Conservation (phyloP, 2,329 filamentous ascomycete genomes). For the Fusarium sp. region DNA sequence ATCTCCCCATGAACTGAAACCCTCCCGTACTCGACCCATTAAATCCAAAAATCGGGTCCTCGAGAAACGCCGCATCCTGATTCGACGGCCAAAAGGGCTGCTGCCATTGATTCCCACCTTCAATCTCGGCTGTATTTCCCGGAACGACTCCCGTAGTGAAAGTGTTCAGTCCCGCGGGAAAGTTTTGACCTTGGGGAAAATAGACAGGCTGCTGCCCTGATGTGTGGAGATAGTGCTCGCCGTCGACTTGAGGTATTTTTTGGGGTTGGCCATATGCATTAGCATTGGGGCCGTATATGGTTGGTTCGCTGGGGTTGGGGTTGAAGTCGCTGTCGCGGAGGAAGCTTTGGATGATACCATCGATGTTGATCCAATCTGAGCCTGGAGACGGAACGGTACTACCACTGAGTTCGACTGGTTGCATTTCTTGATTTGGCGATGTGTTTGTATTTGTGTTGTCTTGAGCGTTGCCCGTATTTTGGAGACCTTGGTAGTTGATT, state of each 20-base stretch:
- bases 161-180: slow-evolving; percentile 9
- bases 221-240: slow-evolving; percentile 14
- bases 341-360: slow-evolving; percentile 53
- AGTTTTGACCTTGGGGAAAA: slow-evolving; percentile 9
- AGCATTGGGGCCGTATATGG: not conserved
- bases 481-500: not conserved
- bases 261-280: too few relatives aligned
- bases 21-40: slow-evolving; percentile 46
- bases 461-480: not conserved
- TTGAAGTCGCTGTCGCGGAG: slow-evolving; percentile 38
- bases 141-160: not conserved
- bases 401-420: not conserved
- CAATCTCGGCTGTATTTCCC: not conserved
- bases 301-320: not conserved
- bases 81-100: slow-evolving; percentile 20
- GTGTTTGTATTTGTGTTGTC: not conserved
- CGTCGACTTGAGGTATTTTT: slow-evolving; percentile 15
- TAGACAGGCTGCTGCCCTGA: slow-evolving; percentile 11
- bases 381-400: slow-evolving; percentile 9
- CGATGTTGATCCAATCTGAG: slow-evolving; percentile 48
- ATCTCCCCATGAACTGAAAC: slow-evolving; percentile 31
- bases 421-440: not conserved
- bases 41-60: slow-evolving; percentile 49
- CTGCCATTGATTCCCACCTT: slow-evolving; percentile 11
- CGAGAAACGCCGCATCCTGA: slow-evolving; percentile 29